phyloP scores from a whole-genome alignment of 257 asterid species.

The Craterostigma plantagineum region DNA sequence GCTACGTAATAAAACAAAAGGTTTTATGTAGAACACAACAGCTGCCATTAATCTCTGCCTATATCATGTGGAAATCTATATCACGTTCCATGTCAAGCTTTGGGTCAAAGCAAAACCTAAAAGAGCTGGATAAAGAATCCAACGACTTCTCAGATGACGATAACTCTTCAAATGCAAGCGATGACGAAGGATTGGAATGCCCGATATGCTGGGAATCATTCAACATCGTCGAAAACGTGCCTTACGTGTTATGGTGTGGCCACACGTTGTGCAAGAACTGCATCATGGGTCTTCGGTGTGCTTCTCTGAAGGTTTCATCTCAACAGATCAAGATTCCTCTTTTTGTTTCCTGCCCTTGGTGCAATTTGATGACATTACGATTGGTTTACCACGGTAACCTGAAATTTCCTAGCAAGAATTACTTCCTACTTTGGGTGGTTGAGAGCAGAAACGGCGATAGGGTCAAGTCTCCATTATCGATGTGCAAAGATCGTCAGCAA shows the following conservation, averaged over 20 bases:
- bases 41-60: conserved; percentile 10
- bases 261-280: conserved; percentile 93
- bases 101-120: conserved; percentile 35
- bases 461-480: conserved; percentile 18
- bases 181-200: conserved; percentile 73
- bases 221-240: conserved; percentile 80
- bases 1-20: no score
- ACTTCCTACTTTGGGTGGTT: conserved; percentile 93
- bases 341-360: conserved; percentile 90
- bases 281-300: conserved; percentile 75
- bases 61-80: conserved; percentile 69
- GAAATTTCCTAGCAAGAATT: conserved; percentile 78
- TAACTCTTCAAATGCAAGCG: conserved; percentile 27
- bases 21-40: no score
- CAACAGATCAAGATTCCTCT: conserved; percentile 79
- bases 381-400: conserved; percentile 61
- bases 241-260: conserved; percentile 89
- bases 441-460: conserved; percentile 94
- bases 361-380: conserved; percentile 60
- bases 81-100: conserved; percentile 27
- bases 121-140: conserved; percentile 26
- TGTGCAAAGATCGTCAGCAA: conserved; percentile 34
- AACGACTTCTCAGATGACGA: conserved; percentile 67
- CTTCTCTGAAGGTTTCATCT: conserved; percentile 61
- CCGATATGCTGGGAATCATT: conserved; percentile 95